Base-by-base conservation (phyloP, 495 filamentous ascomycete species). In the Penicillium daleae region DNA sequence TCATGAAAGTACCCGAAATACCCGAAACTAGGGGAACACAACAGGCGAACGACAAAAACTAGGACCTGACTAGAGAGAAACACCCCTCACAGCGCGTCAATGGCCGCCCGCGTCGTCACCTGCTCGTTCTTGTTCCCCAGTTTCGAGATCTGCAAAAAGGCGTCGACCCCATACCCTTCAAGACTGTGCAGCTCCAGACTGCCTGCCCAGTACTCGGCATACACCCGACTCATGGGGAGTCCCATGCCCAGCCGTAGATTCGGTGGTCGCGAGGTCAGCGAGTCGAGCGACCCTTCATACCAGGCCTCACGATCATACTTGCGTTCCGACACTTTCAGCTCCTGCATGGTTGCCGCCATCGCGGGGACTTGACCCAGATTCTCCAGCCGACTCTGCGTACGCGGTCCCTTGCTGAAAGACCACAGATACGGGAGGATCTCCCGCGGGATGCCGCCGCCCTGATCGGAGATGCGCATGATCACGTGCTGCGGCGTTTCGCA, bases 111-210 rank as follows among this genome's bases (percentile, higher is more conserved):
- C 32, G 91, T 96, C 12, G 88, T 95, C 54, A 99, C 78, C 73
- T 96, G 93, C 80, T 99, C 95, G 71, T 97, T 97, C 82, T 97
- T 97, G 76, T 99, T 99, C 22, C 95, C 95, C 57, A 99, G 82
- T 76, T 97, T 97, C 6, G 92, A 94, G 39, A 99, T 97, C 75
- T 98, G 94, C 62, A 99, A 74, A 72, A 98, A 99, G 2, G 91
- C 94, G 78, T 99, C 95, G n/a, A 96, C 92, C 2, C 95, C 95
- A 67, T 97, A 99, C 0, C 95, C 95, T 67, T 98, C 95, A 37
- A 99, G 76, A 72, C 89, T 97, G 73, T 98, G 95, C 62, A 98
- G 70, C 71, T 97, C 92, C 26, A 99, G 75, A 71, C 85, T 94
- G 2, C 95, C 95, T 8, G 96, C 95, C 95, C 95, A 99, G 76